Conservation (phyloP, 805 yeast genomes). For the Yarrowia alimentaria region DNA sequence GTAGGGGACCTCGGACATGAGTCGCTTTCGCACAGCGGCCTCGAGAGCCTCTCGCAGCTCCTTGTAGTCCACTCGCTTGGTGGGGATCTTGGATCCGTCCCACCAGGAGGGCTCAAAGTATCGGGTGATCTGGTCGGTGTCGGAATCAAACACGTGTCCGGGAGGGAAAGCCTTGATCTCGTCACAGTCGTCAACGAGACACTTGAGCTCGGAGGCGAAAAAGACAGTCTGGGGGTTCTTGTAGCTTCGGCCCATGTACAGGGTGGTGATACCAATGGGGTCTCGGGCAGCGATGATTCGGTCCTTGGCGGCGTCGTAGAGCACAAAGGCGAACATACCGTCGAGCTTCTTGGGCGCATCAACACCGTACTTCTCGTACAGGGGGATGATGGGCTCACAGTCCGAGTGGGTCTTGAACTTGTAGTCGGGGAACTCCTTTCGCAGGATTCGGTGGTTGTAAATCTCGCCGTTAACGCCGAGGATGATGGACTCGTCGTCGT, state of each 20-base stretch:
- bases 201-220: conserved; percentile 93
- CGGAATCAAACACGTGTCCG: conserved; percentile 93
- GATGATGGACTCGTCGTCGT: conserved; percentile 67
- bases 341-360: conserved; percentile 92
- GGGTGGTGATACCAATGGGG: conserved; percentile 95
- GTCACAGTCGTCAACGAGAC: conserved; percentile 93
- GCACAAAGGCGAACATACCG: conserved; percentile 97
- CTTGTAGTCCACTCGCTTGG: conserved; percentile 69
- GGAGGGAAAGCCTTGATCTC: conserved; percentile 94
- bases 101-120: conserved; percentile 95
- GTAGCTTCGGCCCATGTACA: conserved; percentile 87
- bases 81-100: conserved; percentile 75
- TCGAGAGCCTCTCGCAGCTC: conserved; percentile 78
- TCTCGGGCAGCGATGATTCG: conserved; percentile 96
- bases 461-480: conserved; percentile 97
- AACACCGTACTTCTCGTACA: conserved; percentile 77
- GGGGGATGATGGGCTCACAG: conserved; percentile 97
- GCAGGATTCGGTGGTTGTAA: conserved; percentile 89
- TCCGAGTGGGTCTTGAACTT: conserved; percentile 82
- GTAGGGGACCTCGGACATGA: conserved; percentile 99
- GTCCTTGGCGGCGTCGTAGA: conserved; percentile 80
- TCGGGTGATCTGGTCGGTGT: conserved; percentile 79
- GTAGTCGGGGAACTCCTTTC: conserved; percentile 73
- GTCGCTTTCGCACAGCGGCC: conserved; percentile 95
- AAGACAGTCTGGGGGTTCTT: conserved; percentile 69